Evolutionary conservation across 208 protist species (phyloP), one percentile per base, ranked within the genome.

Genomic region (Phytomonas serpens): DNA sequence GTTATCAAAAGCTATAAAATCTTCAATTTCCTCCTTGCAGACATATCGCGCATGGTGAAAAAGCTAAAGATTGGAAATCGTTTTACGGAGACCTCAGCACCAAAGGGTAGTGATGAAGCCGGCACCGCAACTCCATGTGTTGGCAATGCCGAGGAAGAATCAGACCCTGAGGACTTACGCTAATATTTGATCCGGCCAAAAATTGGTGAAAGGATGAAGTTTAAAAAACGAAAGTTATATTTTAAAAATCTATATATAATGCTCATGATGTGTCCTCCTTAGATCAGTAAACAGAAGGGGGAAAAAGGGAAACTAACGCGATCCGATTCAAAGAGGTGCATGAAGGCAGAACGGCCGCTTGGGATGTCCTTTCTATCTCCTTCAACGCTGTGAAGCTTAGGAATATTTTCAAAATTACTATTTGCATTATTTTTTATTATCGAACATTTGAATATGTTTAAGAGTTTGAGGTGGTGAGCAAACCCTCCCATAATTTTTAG

Each of bases 31-130:
- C 74, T 95, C 32, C 68, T 73, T 10, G 71, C 81, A 11, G 84
- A 92, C 38, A 75, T 95, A 27, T 87, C 86, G 19, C 70, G 83
- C 7, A 78, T 92, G 34, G 84, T 84, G 36, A 89, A 83, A 77
- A 84, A 89, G 78, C 61, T 93, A 65, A 82, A 40, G 27, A 74
- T 90, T 69, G 47, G 47, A 61, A 19, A 5, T 34, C 27, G 51
- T 11, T 67, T 52, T 62, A 19, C 16, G 40, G 19, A 51, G 63
- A 6, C 63, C 11, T 37, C 57, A 19, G 47, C 1, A 27, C 47
- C 16, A 19, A 36, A 70, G 1, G 10, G 68, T 57, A 68, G 4
- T 1, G 67, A 70, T 7, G 31, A 61, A 34, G 33, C 6, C 1
- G n/a, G 67, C 9, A 9, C 29, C 27, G 6, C 47, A 2, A 0